Base-by-base conservation (phyloP, 2,329 filamentous ascomycete genomes). In the Camillea tinctor region DNA sequence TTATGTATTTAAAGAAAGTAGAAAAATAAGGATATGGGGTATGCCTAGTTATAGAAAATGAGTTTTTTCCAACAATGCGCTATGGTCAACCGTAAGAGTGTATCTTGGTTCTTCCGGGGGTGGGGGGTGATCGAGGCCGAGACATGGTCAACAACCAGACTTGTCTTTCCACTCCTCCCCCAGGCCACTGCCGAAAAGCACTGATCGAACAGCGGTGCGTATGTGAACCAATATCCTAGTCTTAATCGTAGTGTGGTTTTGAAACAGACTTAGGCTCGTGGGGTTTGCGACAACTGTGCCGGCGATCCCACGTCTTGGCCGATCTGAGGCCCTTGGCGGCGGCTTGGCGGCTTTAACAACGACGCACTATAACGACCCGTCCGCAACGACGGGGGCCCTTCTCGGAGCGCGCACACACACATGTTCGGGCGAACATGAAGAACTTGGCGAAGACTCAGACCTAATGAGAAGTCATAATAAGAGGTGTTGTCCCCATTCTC, bases 281-380 rank as follows among this genome's bases (percentile, higher is more conserved):
- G 63, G 59, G 56, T 44, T 30, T 66, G 64, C 44, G 58, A 60
- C 62, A 50, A 56, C 52, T 40, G n/a, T 30, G 19, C 17, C 50
- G 66, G 54, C 65, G 64, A 68, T 71, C 65, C 54, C 65, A 69
- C 66, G 53, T 57, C 70, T 71, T 70, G 66, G 64, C 66, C 60
- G 60, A 65, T 61, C 60, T 66, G 64, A 68, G 58, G 61, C 58
- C 54, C 69, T 68, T 68, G 68, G 68, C 65, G 49, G 21, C 49
- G 22, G n/a, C 61, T 64, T 64, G 63, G 67, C 62, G 62, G 50
- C 57, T 56, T 52, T n/a, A 56, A 40, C 52, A 17, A 54, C 7
- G 22, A 44, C n/a, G 26, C 40, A 40, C 23, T 51, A 59, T 20
- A 56, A 21, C 11, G n/a, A n/a, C n/a, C 20, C 51, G 26, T 64